Conservation (phyloP, 2,329 filamentous ascomycete genomes). For the Xenoacremonium recifei region DNA sequence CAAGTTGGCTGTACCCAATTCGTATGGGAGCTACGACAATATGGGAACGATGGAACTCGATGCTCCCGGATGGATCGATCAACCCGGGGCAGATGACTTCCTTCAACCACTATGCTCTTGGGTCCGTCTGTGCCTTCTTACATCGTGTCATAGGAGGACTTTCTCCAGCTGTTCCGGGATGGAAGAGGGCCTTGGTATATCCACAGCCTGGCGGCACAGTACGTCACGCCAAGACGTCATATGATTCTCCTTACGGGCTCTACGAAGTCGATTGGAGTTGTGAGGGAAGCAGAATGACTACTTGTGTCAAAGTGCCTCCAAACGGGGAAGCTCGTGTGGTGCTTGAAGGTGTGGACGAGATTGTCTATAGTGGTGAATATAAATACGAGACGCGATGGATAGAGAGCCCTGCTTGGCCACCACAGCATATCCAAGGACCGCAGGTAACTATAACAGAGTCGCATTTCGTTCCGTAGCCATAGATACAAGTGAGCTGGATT, state of each 20-base stretch:
- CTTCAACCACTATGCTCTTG: conserved; percentile 42
- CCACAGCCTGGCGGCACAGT: conserved; percentile 4
- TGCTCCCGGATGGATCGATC: conserved; percentile 35
- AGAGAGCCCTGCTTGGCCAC: conserved; percentile 3
- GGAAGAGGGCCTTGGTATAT: conserved; percentile 16
- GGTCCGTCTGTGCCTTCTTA: conserved; percentile 35
- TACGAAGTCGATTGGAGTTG: conserved; percentile 7
- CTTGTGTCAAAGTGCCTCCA: conserved; percentile 2
- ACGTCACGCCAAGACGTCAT: conserved; percentile 3
- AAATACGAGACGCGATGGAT: conserved; percentile 2
- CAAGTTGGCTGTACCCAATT: conserved; percentile 38
- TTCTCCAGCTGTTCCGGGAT: conserved; percentile 15
- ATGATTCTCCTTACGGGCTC: conserved; percentile 5
- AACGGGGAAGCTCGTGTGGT: conserved; percentile 3
- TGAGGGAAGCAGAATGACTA: conserved; percentile 1
- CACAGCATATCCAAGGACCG: conserved; percentile 1
- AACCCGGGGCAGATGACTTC: conserved; percentile 41
- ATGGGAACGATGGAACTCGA: conserved; percentile 43
- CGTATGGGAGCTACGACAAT: conserved; percentile 39
- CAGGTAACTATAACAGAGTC: not conserved
- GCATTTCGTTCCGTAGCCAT: not conserved
- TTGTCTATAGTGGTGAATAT: conserved; percentile 6
- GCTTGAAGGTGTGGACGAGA: conserved; percentile 2
- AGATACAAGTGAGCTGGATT: no score
- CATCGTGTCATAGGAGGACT: conserved; percentile 5